These are phyloP conservation scores for Herpetospermum pedunculosum DNA, from an alignment of 306 rosid species.

Conservation along the genomic window DNA sequence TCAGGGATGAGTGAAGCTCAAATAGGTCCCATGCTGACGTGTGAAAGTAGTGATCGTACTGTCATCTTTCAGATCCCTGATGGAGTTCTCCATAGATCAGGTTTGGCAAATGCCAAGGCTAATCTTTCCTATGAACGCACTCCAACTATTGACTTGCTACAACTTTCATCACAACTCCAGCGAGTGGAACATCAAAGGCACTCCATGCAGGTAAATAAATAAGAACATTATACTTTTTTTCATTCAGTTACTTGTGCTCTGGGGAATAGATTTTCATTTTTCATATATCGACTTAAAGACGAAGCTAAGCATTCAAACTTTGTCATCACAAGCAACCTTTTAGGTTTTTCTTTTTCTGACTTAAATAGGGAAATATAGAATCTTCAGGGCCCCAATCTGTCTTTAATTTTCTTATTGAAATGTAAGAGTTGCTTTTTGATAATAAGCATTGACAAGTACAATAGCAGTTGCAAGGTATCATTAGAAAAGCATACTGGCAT, in stretches of 20 bases:
- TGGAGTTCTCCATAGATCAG: conserved; percentile 43
- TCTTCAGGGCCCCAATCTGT: not conserved
- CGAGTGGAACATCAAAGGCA: conserved; percentile 70
- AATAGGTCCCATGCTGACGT: conserved; percentile 30
- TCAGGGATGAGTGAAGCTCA: conserved; percentile 33
- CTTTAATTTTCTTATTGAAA: not conserved
- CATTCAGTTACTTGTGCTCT: not conserved
- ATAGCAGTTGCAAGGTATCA: not conserved
- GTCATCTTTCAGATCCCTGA: conserved; percentile 39
- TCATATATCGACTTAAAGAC: not conserved
- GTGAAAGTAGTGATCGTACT: conserved; percentile 24
- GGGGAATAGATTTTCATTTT: not conserved
- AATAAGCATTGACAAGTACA: not conserved
- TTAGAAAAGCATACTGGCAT: not conserved
- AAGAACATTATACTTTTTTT: conserved; percentile 15
- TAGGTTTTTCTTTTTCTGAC: not conserved
- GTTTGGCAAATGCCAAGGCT: conserved; percentile 28
- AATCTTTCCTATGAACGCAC: conserved; percentile 34
- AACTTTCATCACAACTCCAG: conserved; percentile 78
- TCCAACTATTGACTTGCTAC: conserved; percentile 68
- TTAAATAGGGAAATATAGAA: not conserved
- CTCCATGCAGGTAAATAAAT: conserved; percentile 36
- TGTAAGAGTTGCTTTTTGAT: not conserved
- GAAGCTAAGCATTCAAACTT: not conserved
- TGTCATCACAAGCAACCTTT: not conserved